These are phyloP conservation scores for Serendipita sp. DNA, from an alignment of 768 basidiomycete genomes.

Conservation along the genomic window DNA sequence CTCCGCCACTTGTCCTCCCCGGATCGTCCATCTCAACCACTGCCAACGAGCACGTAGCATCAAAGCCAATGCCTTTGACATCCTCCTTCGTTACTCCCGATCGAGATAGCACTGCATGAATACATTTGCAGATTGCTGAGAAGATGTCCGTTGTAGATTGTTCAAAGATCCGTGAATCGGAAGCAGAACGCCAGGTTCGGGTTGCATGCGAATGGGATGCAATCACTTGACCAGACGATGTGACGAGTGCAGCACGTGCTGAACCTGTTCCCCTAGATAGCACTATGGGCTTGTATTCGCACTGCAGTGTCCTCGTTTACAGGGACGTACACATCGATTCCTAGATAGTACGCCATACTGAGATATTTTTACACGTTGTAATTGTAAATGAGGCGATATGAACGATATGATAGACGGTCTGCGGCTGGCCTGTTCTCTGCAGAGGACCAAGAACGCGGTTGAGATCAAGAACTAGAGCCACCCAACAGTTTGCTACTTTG, in stretches of 20 bases:
- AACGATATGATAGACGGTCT: no score
- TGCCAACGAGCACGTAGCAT: slow-evolving; percentile 92
- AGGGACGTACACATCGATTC: slow-evolving; percentile 27
- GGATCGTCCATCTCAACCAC: slow-evolving; percentile 36
- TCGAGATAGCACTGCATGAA: slow-evolving; percentile 44
- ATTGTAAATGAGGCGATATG: no score
- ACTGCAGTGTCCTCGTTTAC: not conserved
- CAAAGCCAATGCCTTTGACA: slow-evolving; percentile 83
- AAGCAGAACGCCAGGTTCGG: slow-evolving; percentile 67
- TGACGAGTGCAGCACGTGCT: slow-evolving; percentile 70
- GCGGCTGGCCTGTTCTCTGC: no score
- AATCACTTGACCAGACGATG: slow-evolving; percentile 45
- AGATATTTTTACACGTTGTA: not conserved
- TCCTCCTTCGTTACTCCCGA: slow-evolving; percentile 26
- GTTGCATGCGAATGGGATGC: slow-evolving; percentile 71
- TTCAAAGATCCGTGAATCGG: slow-evolving; percentile 88
- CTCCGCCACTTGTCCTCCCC: slow-evolving; percentile 27
- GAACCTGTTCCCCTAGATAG: slow-evolving; percentile 74
- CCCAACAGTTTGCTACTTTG: no score
- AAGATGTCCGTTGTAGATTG: slow-evolving; percentile 87
- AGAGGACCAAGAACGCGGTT: no score
- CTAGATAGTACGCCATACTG: slow-evolving; percentile 21
- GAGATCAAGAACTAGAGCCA: no score
- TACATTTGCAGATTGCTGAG: slow-evolving; percentile 44
- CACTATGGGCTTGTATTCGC: no score